These are phyloP conservation scores for Ceriops decandra DNA, from an alignment of 345 rosid genomes.

Conservation along the genomic window DNA sequence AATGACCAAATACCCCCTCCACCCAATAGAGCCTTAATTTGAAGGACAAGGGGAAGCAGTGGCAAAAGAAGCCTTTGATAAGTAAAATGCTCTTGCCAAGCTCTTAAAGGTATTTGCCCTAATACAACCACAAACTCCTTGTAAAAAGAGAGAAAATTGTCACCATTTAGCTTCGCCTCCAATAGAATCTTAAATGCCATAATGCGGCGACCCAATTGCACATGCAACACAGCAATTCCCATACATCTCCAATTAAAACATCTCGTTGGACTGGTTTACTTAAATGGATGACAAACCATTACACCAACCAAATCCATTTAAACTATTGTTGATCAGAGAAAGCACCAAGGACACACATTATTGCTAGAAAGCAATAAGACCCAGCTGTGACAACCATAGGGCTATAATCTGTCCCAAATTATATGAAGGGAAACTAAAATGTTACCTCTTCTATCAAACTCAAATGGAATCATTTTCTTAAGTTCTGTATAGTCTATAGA, in stretches of 20 bases:
- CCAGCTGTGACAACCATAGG: constrained; percentile 11
- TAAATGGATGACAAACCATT: constrained; percentile 12
- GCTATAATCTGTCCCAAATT: not conserved
- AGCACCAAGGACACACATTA: constrained; percentile 99
- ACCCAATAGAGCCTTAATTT: constrained; percentile 12
- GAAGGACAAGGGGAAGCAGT: constrained; percentile 14
- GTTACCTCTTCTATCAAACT: constrained; percentile 96
- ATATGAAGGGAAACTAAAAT: constrained; percentile 3
- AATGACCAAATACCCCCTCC: constrained; percentile 18
- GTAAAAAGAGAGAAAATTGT: constrained; percentile 9
- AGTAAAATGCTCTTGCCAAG: constrained; percentile 29
- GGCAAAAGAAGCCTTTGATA: constrained; percentile 5
- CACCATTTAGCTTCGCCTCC: constrained; percentile 8
- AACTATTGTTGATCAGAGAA: constrained; percentile 91
- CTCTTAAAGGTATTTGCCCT: constrained; percentile 20
- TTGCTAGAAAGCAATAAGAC: constrained; percentile 47
- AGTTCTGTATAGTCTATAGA: constrained; percentile 84
- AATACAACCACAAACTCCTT: constrained; percentile 36
- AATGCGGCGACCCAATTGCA: constrained; percentile 8
- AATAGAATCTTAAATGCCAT: constrained; percentile 12
- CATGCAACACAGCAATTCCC: constrained; percentile 3
- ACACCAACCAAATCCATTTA: constrained; percentile 45
- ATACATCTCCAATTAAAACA: constrained; percentile 10
- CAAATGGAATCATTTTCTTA: constrained; percentile 88
- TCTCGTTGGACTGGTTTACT: constrained; percentile 21